A percentile compares a stretch with the other conserved stretches of the same genome.
Evolutionary conservation across 768 basidiomycete species (phyloP).

Genomic region (Leccinum pellstonianum): DNA sequence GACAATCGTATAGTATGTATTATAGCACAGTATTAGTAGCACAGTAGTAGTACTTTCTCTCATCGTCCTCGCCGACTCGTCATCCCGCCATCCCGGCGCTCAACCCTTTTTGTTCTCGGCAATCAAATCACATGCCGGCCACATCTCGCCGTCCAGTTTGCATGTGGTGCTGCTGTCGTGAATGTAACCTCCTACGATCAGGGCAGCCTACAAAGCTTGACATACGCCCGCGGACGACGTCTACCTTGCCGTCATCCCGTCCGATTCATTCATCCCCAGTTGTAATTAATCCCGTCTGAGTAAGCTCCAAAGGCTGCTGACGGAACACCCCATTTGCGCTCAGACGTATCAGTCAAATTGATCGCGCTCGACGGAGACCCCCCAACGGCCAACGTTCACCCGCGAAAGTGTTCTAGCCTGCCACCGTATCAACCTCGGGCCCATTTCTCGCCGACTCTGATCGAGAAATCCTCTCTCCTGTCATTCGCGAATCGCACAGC

Average conservation of each 20-base stretch:
- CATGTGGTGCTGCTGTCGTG: neutral
- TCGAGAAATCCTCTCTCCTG: slow-evolving; percentile 12
- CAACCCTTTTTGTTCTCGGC: neutral
- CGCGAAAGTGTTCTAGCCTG: slow-evolving; percentile 11
- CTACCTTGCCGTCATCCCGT: neutral
- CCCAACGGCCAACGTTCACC: neutral
- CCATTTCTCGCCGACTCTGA: slow-evolving; percentile 8
- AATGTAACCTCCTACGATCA: slow-evolving; percentile 5
- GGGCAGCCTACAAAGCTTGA: neutral
- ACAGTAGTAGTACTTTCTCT: neutral
- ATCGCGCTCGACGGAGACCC: neutral
- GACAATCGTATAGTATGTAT: neutral
- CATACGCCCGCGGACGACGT: neutral
- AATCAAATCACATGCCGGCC: slow-evolving; percentile 3
- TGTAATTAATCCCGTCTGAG: neutral
- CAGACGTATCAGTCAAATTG: neutral
- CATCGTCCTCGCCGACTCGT: neutral
- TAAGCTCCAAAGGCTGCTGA: slow-evolving; percentile 9
- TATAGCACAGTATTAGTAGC: neutral
- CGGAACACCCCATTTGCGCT: neutral
- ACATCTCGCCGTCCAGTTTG: neutral
- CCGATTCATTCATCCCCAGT: neutral
- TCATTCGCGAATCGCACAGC: slow-evolving; percentile 2
- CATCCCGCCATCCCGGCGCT: slow-evolving; percentile 3
- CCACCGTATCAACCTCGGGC: neutral